These are phyloP conservation scores for Rubia yunnanensis DNA, from an alignment of 257 asterid species.

Conservation along the genomic window DNA sequence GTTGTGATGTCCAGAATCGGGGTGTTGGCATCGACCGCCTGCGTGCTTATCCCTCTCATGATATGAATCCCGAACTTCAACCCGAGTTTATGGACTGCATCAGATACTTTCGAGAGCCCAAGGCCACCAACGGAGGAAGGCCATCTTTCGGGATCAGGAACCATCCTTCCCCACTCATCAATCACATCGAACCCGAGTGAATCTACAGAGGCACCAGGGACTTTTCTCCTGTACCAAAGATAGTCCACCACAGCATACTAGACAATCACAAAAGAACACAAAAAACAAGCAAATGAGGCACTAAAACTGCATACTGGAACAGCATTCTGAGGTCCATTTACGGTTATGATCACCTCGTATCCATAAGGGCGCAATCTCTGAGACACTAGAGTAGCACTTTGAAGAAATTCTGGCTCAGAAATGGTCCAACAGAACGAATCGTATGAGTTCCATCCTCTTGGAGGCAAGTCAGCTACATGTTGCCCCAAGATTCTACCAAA, in stretches of 20 bases:
- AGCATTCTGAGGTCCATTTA: background rate
- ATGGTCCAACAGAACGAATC: constrained; percentile 92
- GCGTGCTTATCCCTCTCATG: constrained; percentile 87
- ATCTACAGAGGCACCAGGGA: constrained; percentile 61
- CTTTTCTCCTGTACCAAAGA: constrained; percentile 93
- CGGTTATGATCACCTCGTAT: constrained; percentile 46
- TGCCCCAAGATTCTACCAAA: constrained; percentile 5
- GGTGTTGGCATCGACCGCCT: constrained; percentile 73
- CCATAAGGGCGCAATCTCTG: constrained; percentile 49
- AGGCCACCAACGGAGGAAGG: constrained; percentile 74
- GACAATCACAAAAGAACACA: constrained; percentile 11
- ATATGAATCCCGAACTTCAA: constrained; percentile 94
- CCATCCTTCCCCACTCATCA: constrained; percentile 96
- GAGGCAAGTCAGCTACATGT: constrained; percentile 47
- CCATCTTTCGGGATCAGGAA: constrained; percentile 89
- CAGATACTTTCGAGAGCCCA: constrained; percentile 65
- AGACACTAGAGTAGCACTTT: constrained; percentile 69
- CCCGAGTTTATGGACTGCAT: constrained; percentile 70
- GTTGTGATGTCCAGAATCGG: constrained; percentile 62
- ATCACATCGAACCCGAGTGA: constrained; percentile 85
- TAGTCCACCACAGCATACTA: constrained; percentile 97
- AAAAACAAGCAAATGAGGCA: background rate
- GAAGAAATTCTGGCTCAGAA: constrained; percentile 74
- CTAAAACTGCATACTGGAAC: background rate
- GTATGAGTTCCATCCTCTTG: constrained; percentile 96